Evolutionary conservation across 1,284 basidiomycete genomes (phyloP).

Genomic region (Rhodotorula sp.): DNA sequence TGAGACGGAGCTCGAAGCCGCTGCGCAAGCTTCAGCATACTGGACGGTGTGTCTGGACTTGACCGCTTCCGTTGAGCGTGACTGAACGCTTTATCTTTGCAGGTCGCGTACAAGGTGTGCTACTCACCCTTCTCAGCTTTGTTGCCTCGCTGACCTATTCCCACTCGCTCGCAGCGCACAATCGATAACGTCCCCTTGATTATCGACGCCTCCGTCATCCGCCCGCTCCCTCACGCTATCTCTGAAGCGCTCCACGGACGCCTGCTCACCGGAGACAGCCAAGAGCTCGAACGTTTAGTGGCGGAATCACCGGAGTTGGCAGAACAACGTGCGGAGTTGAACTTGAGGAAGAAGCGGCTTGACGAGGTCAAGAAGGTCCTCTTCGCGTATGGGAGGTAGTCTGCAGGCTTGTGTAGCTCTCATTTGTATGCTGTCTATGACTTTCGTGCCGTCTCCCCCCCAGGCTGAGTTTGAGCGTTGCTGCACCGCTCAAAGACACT

Average conservation of each 20-base stretch:
- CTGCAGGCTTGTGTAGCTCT: too few relatives aligned
- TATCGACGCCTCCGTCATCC: constrained; percentile 64
- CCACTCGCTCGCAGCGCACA: constrained; percentile 56
- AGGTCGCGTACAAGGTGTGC: background rate
- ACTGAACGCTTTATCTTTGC: background rate
- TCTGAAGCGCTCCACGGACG: constrained; percentile 48
- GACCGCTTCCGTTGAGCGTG: background rate
- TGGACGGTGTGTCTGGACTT: constrained; percentile 52
- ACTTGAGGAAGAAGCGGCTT: background rate
- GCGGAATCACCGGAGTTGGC: constrained; percentile 4
- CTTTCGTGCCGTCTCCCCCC: too few relatives aligned
- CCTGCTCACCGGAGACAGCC: constrained; percentile 45
- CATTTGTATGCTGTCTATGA: too few relatives aligned
- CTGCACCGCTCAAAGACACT: too few relatives aligned
- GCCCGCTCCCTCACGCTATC: constrained; percentile 45
- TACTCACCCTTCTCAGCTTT: background rate
- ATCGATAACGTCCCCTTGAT: constrained; percentile 63
- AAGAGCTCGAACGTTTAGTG: background rate
- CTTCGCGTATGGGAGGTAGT: background rate
- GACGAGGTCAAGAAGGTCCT: constrained; percentile 15
- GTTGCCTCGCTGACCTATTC: background rate
- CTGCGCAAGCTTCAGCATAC: constrained; percentile 69
- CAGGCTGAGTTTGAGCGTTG: too few relatives aligned
- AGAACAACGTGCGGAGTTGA: constrained; percentile 14
- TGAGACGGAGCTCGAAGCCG: constrained; percentile 62